These are phyloP conservation scores for Beauveria caledonica DNA, from an alignment of 2,329 filamentous ascomycete genomes.

Conservation along the genomic window DNA sequence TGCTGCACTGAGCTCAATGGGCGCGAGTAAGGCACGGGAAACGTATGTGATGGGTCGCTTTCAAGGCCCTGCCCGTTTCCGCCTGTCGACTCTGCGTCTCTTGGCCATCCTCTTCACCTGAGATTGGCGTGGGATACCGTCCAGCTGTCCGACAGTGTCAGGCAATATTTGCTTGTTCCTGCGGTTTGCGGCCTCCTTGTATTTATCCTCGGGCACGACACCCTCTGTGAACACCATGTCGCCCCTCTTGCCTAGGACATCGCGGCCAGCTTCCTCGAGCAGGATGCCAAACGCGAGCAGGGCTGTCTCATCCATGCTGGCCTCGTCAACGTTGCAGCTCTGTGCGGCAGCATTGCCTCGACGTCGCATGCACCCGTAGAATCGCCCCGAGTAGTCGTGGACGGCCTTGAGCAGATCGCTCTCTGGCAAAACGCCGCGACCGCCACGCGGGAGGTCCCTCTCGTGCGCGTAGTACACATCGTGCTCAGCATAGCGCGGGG, in stretches of 20 bases:
- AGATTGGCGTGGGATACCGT: background rate
- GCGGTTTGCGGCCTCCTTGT: background rate
- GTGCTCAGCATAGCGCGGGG: slow-evolving; percentile 58
- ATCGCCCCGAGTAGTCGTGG: slow-evolving; percentile 59
- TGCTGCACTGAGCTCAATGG: background rate
- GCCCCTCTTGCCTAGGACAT: slow-evolving; percentile 54
- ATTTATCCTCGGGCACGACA: slow-evolving; percentile 2
- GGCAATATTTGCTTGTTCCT: background rate
- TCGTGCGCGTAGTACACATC: slow-evolving; percentile 64
- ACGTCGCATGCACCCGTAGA: slow-evolving; percentile 36
- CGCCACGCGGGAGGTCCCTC: slow-evolving; percentile 39
- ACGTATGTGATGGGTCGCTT: no score
- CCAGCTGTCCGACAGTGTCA: background rate
- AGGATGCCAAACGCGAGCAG: slow-evolving; percentile 67
- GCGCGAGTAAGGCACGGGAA: no score
- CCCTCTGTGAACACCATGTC: slow-evolving; percentile 66
- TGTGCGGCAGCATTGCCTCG: slow-evolving; percentile 7
- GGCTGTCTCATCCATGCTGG: slow-evolving; percentile 71
- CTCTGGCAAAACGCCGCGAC: slow-evolving; percentile 48
- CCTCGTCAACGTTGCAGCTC: slow-evolving; percentile 34
- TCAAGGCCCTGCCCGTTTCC: background rate
- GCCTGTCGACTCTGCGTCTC: background rate
- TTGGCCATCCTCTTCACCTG: background rate
- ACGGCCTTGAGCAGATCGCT: slow-evolving; percentile 62
- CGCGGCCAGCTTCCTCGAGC: slow-evolving; percentile 59